Percentiles rank a stretch among this genome's conserved stretches.
Evolutionary conservation across 768 basidiomycete species (phyloP).

Genomic region (Aureoboletus auriporus): DNA sequence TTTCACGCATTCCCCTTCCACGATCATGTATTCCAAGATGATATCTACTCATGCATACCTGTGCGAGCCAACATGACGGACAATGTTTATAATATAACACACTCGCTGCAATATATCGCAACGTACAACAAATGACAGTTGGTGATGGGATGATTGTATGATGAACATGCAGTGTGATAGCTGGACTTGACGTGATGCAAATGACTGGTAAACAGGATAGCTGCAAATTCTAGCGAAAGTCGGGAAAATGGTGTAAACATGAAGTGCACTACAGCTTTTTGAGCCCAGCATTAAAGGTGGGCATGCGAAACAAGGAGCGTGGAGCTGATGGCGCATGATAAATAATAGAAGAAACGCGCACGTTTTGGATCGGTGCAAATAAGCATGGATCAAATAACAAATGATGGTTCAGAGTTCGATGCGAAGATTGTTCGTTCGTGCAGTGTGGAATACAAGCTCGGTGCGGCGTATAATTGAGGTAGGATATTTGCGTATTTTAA

Average conservation of each 20-base stretch:
- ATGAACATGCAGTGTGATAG: slow-evolving; percentile 20
- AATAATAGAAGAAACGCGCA: slow-evolving; percentile 26
- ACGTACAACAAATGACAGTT: slow-evolving; percentile 28
- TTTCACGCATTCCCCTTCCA: slow-evolving; percentile 10
- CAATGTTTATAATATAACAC: slow-evolving; percentile 13
- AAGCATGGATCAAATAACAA: slow-evolving; percentile 32
- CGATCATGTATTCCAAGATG: slow-evolving; percentile 22
- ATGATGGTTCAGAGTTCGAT: slow-evolving; percentile 29
- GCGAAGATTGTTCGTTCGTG: slow-evolving; percentile 30
- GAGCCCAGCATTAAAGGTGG: slow-evolving; percentile 16
- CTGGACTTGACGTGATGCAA: slow-evolving; percentile 25
- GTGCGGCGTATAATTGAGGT: slow-evolving; percentile 20
- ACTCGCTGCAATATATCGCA: slow-evolving; percentile 24
- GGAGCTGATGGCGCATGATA: slow-evolving; percentile 24
- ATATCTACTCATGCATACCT: slow-evolving; percentile 8
- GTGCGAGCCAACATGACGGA: background rate
- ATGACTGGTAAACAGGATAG: slow-evolving; percentile 17
- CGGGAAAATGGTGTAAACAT: slow-evolving; percentile 20
- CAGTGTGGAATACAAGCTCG: slow-evolving; percentile 19
- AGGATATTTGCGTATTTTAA: slow-evolving; percentile 24
- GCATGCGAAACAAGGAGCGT: slow-evolving; percentile 18
- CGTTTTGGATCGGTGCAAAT: slow-evolving; percentile 32
- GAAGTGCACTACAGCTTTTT: slow-evolving; percentile 27
- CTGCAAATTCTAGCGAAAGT: slow-evolving; percentile 26
- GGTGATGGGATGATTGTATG: slow-evolving; percentile 21